These are phyloP conservation scores for Sarocladium brachiariae DNA, from an alignment of 2,329 filamentous ascomycete genomes.

Conservation along the genomic window DNA sequence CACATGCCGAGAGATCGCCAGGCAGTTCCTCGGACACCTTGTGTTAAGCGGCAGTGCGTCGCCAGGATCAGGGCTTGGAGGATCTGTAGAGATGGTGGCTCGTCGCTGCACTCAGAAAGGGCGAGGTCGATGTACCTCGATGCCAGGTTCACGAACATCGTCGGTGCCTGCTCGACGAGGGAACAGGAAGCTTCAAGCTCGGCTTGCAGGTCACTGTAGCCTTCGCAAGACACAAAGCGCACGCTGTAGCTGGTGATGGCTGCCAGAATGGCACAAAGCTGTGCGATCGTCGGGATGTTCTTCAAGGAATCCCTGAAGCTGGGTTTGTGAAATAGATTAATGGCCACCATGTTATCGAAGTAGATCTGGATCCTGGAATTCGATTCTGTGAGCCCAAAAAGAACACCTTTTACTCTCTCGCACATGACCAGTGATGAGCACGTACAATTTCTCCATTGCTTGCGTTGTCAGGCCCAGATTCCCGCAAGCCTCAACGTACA, in stretches of 20 bases:
- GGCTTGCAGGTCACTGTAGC: constrained; percentile 8
- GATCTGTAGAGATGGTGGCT: constrained; percentile 25
- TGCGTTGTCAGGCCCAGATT: not conserved
- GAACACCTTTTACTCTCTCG: not conserved
- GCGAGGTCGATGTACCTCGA: constrained; percentile 19
- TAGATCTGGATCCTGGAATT: constrained; percentile 16
- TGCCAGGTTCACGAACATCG: not conserved
- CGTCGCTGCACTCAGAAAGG: constrained; percentile 23
- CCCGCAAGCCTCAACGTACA: not conserved
- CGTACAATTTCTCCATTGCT: not conserved
- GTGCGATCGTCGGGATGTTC: constrained; percentile 13
- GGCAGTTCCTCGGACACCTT: constrained; percentile 27
- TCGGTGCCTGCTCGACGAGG: constrained; percentile 18
- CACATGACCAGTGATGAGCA: not conserved
- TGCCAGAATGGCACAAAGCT: constrained; percentile 21
- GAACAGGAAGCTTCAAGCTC: constrained; percentile 9
- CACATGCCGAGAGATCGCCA: constrained; percentile 27
- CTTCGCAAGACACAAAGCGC: constrained; percentile 13
- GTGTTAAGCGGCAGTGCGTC: constrained; percentile 27
- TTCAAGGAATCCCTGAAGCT: constrained; percentile 19
- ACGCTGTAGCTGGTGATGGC: constrained; percentile 24
- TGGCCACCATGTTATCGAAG: constrained; percentile 25
- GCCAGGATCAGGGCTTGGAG: constrained; percentile 28
- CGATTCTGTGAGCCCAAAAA: not conserved
- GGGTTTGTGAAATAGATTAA: constrained; percentile 24